phyloP scores from a whole-genome alignment of 2,329 filamentous ascomycete genomes.

The Penicillium sp. region DNA sequence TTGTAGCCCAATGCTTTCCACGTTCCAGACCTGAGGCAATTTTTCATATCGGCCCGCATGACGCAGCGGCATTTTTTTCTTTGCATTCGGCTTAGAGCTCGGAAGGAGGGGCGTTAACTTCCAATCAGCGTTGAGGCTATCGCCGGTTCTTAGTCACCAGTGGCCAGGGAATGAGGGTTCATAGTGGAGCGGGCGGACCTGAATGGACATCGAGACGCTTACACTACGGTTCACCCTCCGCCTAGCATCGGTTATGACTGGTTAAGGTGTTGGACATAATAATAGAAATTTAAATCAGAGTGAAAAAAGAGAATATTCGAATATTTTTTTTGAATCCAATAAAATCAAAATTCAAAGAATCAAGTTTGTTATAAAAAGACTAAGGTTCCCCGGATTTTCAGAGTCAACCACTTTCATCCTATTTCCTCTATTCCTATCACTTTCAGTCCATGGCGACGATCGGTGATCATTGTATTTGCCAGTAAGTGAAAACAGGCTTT shows the following conservation, averaged over 20 bases:
- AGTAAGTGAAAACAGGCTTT: not conserved
- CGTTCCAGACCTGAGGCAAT: slow-evolving; percentile 26
- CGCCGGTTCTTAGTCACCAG: slow-evolving; percentile 27
- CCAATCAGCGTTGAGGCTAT: slow-evolving; percentile 19
- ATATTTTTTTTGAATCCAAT: too few species aligned
- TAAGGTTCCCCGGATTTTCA: slow-evolving; percentile 25
- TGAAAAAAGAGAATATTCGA: not conserved
- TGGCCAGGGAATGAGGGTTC: slow-evolving; percentile 17
- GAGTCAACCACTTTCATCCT: not conserved
- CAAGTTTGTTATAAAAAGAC: slow-evolving; percentile 15
- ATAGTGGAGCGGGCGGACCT: slow-evolving; percentile 15
- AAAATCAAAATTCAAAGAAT: not conserved
- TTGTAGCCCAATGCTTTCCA: not conserved
- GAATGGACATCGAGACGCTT: slow-evolving; percentile 21
- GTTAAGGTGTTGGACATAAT: slow-evolving; percentile 2
- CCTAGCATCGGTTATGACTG: slow-evolving; percentile 27
- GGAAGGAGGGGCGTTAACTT: slow-evolving; percentile 21
- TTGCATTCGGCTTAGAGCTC: slow-evolving; percentile 18
- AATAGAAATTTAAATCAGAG: not conserved
- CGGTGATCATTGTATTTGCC: slow-evolving; percentile 13
- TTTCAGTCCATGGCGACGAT: slow-evolving; percentile 26
- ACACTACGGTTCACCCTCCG: slow-evolving; percentile 5
- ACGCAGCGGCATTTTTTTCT: slow-evolving; percentile 27
- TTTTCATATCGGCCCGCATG: slow-evolving; percentile 25
- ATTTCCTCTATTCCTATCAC: not conserved